phyloP scores from a whole-genome alignment of 2,329 filamentous ascomycete species.

The Arachnomyces sp. region DNA sequence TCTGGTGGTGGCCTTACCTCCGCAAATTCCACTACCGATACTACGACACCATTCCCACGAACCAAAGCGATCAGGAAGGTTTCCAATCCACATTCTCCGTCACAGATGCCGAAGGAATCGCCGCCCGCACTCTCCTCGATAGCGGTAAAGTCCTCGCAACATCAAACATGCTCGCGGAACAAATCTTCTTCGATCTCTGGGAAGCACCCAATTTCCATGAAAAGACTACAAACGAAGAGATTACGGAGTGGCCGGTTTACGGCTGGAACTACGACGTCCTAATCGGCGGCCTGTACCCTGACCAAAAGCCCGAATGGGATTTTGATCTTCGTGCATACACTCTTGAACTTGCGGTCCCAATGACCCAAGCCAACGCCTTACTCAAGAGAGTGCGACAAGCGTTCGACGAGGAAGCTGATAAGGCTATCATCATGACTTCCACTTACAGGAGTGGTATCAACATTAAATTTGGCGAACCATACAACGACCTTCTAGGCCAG shows the following conservation, averaged over 20 bases:
- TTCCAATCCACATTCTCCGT: constrained; percentile 48
- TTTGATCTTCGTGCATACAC: constrained; percentile 41
- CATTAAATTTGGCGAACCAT: constrained; percentile 45
- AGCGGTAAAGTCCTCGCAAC: constrained; percentile 40
- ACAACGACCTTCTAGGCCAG: constrained; percentile 44
- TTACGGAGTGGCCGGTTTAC: constrained; percentile 43
- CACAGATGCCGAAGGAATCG: constrained; percentile 35
- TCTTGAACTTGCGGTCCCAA: constrained; percentile 45
- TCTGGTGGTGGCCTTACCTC: constrained; percentile 48
- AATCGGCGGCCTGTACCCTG: constrained; percentile 43
- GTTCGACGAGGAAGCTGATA: constrained; percentile 40
- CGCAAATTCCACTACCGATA: constrained; percentile 47
- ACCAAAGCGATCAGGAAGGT: constrained; percentile 37
- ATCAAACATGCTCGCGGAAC: constrained; percentile 44
- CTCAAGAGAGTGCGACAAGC: constrained; percentile 41
- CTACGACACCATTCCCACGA: constrained; percentile 40
- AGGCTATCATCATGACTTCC: constrained; percentile 40
- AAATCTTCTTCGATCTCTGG: constrained; percentile 44
- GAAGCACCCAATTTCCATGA: constrained; percentile 46
- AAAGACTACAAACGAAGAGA: constrained; percentile 39
- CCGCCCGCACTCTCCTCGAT: constrained; percentile 38
- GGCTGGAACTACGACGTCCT: constrained; percentile 48
- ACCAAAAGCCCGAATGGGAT: constrained; percentile 45
- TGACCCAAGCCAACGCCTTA: constrained; percentile 43
- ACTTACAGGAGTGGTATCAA: constrained; percentile 47